Conservation (phyloP, 2,329 filamentous ascomycete species). For the Diaporthe nobilis region DNA sequence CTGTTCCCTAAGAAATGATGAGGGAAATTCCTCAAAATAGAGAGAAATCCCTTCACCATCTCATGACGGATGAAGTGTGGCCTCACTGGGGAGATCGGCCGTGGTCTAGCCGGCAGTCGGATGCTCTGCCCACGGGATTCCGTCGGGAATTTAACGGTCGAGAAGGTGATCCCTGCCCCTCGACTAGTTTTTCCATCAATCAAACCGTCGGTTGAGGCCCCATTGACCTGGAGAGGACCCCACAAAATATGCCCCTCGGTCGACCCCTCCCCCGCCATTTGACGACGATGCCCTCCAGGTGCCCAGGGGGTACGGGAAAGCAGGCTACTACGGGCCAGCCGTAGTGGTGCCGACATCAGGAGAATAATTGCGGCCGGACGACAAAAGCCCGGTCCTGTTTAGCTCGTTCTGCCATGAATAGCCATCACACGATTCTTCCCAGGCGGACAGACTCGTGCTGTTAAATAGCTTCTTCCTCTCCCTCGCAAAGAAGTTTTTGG, state of each 20-base stretch:
- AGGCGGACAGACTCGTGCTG: neutral
- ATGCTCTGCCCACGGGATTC: conserved; percentile 23
- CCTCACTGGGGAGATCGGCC: neutral
- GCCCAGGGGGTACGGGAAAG: neutral
- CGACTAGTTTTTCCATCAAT: conserved; percentile 41
- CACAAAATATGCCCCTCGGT: conserved; percentile 31
- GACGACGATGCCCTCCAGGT: conserved; percentile 39
- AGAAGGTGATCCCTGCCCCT: conserved; percentile 6
- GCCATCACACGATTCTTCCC: conserved; percentile 21
- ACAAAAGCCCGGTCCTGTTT: conserved; percentile 35
- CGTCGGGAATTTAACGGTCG: conserved; percentile 29
- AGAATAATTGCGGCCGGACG: conserved; percentile 33
- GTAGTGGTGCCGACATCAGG: conserved; percentile 35
- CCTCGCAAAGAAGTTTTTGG: neutral
- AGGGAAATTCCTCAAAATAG: neutral
- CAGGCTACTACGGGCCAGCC: conserved; percentile 21
- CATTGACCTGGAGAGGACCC: conserved; percentile 31
- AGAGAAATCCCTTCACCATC: conserved; percentile 7
- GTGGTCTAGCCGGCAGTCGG: conserved; percentile 28
- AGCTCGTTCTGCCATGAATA: conserved; percentile 14
- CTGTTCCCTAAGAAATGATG: fast-evolving
- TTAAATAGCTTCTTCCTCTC: conserved; percentile 23
- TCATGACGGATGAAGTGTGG: conserved; percentile 10
- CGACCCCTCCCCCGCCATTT: conserved; percentile 31
- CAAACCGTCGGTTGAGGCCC: neutral